phyloP scores from a whole-genome alignment of 768 basidiomycete species.

The Fomitopsis pulvina region DNA sequence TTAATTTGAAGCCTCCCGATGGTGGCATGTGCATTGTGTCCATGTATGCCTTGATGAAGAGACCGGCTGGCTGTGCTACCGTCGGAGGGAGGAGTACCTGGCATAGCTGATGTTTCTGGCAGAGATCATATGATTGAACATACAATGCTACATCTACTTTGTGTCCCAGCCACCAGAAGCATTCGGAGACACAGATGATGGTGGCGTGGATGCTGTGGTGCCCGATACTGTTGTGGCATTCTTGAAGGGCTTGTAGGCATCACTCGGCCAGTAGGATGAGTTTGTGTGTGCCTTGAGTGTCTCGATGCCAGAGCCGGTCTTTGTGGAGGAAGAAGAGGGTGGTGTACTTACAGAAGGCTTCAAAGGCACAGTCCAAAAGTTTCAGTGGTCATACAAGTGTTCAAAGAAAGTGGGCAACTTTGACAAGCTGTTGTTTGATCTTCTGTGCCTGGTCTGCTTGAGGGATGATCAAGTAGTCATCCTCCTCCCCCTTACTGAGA shows the following conservation, averaged over 20 bases:
- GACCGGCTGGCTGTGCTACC: too few relatives aligned
- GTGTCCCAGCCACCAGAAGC: too few relatives aligned
- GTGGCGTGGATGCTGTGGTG: conserved; percentile 17
- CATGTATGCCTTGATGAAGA: too few relatives aligned
- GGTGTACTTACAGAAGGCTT: too few relatives aligned
- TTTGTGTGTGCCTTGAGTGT: conserved; percentile 11
- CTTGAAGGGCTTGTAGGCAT: conserved; percentile 1
- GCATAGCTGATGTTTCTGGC: too few relatives aligned
- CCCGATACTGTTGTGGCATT: conserved; percentile 11
- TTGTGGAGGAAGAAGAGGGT: neutral
- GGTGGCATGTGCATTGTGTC: too few relatives aligned
- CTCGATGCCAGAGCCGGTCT: conserved; percentile 6
- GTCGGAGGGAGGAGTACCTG: too few relatives aligned
- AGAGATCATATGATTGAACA: too few relatives aligned
- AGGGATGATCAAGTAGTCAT: neutral
- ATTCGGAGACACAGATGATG: neutral
- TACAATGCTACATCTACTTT: too few relatives aligned
- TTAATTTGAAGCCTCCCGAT: too few relatives aligned
- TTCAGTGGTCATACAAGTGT: neutral
- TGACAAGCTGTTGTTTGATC: neutral
- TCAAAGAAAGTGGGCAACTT: neutral
- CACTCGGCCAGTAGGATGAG: conserved; percentile 8
- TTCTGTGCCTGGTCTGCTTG: neutral
- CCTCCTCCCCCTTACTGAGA: conserved; percentile 1
- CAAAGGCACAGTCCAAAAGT: conserved; percentile 4